A percentile compares a stretch with the other conserved stretches of the same genome.
phyloP scores from a whole-genome alignment of 495 filamentous ascomycete species.

The Aspergillus coremiiformis region DNA sequence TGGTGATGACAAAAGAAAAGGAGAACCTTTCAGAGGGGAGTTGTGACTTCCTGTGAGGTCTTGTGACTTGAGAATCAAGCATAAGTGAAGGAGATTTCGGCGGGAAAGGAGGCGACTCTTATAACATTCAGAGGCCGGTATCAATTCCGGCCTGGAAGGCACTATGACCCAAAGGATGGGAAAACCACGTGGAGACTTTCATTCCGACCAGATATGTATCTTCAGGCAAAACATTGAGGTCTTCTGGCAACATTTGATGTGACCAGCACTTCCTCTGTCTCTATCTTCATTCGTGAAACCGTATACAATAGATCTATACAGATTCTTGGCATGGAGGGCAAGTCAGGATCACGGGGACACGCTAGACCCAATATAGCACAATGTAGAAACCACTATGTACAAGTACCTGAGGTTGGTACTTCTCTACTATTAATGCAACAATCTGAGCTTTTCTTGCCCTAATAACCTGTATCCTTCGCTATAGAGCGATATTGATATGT shows the following conservation, averaged over 20 bases:
- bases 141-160: constrained; percentile 49
- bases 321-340: constrained; percentile 25
- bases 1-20: constrained; percentile 16
- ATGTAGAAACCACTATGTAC: too few relatives aligned
- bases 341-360: constrained; percentile 24
- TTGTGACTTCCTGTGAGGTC: background rate
- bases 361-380: constrained; percentile 27
- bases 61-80: constrained; percentile 4
- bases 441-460: background rate
- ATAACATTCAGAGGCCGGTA: constrained; percentile 56
- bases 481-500: background rate
- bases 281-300: background rate
- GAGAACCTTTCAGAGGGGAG: background rate
- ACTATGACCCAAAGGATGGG: constrained; percentile 32
- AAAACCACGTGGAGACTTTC: constrained; percentile 20
- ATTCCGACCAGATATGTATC: background rate
- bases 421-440: background rate
- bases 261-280: constrained; percentile 7
- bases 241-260: background rate
- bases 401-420: too few relatives aligned
- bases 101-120: constrained; percentile 37
- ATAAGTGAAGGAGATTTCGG: constrained; percentile 16
- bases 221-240: background rate
- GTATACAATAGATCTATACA: constrained; percentile 22
- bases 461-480: background rate